Conservation (phyloP, 208 protist species). For the Trypanosoma brucei region DNA sequence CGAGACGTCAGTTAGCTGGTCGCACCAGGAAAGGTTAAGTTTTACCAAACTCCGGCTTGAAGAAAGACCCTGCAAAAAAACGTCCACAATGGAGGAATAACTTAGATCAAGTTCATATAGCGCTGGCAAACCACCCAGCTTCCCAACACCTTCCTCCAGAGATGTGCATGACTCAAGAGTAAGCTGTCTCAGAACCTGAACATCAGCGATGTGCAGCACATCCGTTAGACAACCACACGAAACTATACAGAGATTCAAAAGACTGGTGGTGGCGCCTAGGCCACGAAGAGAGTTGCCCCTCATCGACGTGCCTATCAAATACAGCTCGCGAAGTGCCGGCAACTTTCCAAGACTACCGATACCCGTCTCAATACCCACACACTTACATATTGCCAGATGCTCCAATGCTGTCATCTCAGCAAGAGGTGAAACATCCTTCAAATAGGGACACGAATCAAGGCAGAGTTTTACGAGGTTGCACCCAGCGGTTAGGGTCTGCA, state of each 20-base stretch:
- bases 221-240: neutral
- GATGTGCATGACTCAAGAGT: neutral
- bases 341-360: neutral
- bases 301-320: slow-evolving; percentile 1
- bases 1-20: slow-evolving; percentile 7
- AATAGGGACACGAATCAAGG: neutral
- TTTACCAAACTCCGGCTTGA: slow-evolving; percentile 9
- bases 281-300: neutral
- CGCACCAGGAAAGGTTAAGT: neutral
- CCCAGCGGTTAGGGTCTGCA: neutral
- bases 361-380: slow-evolving; percentile 1
- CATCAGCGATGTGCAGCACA: neutral
- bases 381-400: neutral
- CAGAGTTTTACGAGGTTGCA: slow-evolving; percentile 1
- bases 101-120: slow-evolving; percentile 24
- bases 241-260: neutral
- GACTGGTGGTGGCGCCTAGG: neutral
- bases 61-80: neutral
- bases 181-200: neutral
- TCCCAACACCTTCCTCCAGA: neutral
- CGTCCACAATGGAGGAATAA: slow-evolving; percentile 17
- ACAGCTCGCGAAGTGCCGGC: slow-evolving; percentile 1
- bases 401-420: neutral
- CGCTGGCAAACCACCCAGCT: slow-evolving; percentile 10
- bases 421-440: slow-evolving; percentile 1